Base-by-base conservation (phyloP, 2,329 filamentous ascomycete species). In the Penicillium sumatraense region DNA sequence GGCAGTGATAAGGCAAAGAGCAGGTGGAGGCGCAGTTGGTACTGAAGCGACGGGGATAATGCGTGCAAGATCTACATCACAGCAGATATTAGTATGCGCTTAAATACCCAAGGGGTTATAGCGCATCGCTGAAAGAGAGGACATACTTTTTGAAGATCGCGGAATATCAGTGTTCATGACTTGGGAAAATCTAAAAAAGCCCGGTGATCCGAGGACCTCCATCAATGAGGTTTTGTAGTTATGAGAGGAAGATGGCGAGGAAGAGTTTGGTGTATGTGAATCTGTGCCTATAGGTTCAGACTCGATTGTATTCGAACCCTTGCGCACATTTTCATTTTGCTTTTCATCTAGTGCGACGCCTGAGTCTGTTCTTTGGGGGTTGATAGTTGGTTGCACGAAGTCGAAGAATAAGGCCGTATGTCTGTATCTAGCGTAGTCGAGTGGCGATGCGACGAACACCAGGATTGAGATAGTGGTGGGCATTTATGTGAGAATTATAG, bases 351-450 rank as follows among this genome's bases (percentile, higher is more conserved):
- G n/a, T n/a, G n/a, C n/a, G n/a, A n/a, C n/a, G n/a, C 18, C n/a
- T 40, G 14, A 35, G 13, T n/a, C n/a, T 26, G 3, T 38, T 18
- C 16, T 49, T 29, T 21, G 9, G 9, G 29, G 29, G 11, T 14
- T 11, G 29, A 3, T 31, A 14, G 29, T n/a, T 31, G 29, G 3
- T n/a, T 31, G 42, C 16, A 3, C 41, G 36, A 57, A 62, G 5
- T 61, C 49, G 26, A 65, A 56, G 40, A 55, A 59, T 35, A 63
- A 47, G 3, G 62, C 52, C 31, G 62, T 51, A 26, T 65, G 62
- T 27, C 62, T 33, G 49, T 60, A 65, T n/a, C 60, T 53, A 3
- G 60, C 62, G 33, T 60, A 63, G 54, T 65, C 62, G 49, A 63
- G 62, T 9, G 59, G 60, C 2, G 58, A 59, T 36, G 60, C 62